Base-by-base conservation (phyloP, 352 stramenopile genomes). In the Globisporangium acanthophoron region DNA sequence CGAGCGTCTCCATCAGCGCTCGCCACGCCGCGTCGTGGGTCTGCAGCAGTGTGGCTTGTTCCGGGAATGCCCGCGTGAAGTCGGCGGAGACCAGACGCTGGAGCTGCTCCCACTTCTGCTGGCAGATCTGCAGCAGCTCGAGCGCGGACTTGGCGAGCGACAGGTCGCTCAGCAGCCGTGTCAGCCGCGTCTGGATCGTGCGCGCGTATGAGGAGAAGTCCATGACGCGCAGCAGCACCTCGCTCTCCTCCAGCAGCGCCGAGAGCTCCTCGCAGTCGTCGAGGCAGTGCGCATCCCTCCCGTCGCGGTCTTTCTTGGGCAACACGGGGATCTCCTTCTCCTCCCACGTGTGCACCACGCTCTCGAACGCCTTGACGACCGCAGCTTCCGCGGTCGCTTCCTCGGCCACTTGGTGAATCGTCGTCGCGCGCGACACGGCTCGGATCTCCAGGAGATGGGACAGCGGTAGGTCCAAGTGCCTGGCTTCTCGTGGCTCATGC, bases 181-280 rank as follows among this genome's bases (percentile, higher is more conserved):
- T 61, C n/a, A 89, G 60, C 2, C 68, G 58, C 3, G 65, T 54
- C 40, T 89, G 74, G 2, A 92, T 71, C 0, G 80, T 64, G 5
- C 81, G 69, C 0, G 79, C 73, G 47, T 88, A 92, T 9, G 80
- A 86, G 0, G 82, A 92, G 5, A 70, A 72, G 27, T 90, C 77
- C 62, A 92, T 89, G 27, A 89, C 78, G 8, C 78, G 69, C 20
- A 92, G 67, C 1, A 92, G 53, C 15, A 92, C 77, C 60, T 90
- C 80, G 21, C 74, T 87, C 54, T 92, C 80, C 54, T 92, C 82
- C 13, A 90, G 62, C 1, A 92, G 59, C 0, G 69, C 67, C 0
- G 76, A 45, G 8, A 90, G 58, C n/a, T 90, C 80, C 5, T 56
- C 48, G 27, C 78, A 87, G 44, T 92, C 76, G 0, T 75, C 76